Percentiles rank a stretch among this genome's conserved stretches.
Evolutionary conservation across 2,329 filamentous ascomycete species (phyloP).

Genomic region (Diaporthe helianthi): DNA sequence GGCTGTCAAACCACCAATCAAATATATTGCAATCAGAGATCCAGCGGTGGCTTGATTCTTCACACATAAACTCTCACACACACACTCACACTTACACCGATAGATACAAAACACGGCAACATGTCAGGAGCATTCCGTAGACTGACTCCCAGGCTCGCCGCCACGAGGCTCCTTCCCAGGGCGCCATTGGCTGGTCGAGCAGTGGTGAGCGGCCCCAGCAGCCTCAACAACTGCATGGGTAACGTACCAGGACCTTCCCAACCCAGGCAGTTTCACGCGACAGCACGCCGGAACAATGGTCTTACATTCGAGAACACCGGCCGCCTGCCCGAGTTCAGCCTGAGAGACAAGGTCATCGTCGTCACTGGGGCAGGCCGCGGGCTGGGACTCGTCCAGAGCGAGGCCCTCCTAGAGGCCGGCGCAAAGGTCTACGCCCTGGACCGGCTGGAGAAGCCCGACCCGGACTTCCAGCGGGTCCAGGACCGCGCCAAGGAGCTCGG

Average conservation of each 20-base stretch:
- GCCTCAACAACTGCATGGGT: not conserved
- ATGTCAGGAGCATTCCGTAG: slow-evolving; percentile 28
- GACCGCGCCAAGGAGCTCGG: slow-evolving; percentile 70
- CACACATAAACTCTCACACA: too few relatives aligned
- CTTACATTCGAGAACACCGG: slow-evolving; percentile 27
- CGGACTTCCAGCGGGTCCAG: slow-evolving; percentile 69
- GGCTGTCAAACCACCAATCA: not conserved
- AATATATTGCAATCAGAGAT: not conserved
- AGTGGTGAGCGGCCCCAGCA: not conserved
- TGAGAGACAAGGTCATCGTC: slow-evolving; percentile 75
- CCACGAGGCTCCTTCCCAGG: slow-evolving; percentile 7
- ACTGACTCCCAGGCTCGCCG: not conserved
- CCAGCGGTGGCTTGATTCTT: too few relatives aligned
- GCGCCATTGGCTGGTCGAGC: not conserved
- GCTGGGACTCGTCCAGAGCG: slow-evolving; percentile 78
- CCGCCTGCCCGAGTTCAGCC: slow-evolving; percentile 74
- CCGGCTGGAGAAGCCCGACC: slow-evolving; percentile 61
- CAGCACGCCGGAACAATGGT: not conserved
- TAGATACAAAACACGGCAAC: not conserved
- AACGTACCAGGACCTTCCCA: not conserved
- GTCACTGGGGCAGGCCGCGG: slow-evolving; percentile 81
- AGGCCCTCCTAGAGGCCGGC: slow-evolving; percentile 81
- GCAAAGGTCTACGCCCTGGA: slow-evolving; percentile 74
- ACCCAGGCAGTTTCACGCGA: slow-evolving; percentile 21
- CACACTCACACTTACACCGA: not conserved